Evolutionary conservation across 768 basidiomycete genomes (phyloP).

Genomic region (Russula sp.): DNA sequence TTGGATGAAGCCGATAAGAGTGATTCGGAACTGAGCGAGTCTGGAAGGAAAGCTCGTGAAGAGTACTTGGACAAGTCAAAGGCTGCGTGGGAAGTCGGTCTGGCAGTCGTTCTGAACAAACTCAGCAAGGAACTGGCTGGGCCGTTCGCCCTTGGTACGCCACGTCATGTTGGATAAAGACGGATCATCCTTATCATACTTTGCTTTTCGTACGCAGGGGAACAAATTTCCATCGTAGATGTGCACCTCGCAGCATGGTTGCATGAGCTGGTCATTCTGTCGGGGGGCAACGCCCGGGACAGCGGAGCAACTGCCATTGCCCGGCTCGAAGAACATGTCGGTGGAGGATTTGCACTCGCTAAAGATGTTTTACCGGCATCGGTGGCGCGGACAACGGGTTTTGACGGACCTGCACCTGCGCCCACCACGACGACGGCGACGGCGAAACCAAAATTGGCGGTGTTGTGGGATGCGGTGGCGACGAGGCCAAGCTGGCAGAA

Average conservation of each 20-base stretch:
- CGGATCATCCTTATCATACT: neutral
- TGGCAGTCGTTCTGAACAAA: slow-evolving; percentile 40
- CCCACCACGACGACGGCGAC: slow-evolving; percentile 15
- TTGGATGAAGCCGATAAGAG: slow-evolving; percentile 39
- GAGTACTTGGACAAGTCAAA: slow-evolving; percentile 46
- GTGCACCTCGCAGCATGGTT: slow-evolving; percentile 77
- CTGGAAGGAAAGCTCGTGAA: slow-evolving; percentile 34
- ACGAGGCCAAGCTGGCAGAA: slow-evolving; percentile 65
- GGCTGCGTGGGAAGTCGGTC: slow-evolving; percentile 44
- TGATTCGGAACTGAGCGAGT: slow-evolving; percentile 33
- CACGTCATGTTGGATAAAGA: neutral
- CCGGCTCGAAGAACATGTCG: slow-evolving; percentile 48
- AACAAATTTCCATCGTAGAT: slow-evolving; percentile 77
- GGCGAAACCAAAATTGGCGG: slow-evolving; percentile 36
- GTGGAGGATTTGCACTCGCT: slow-evolving; percentile 37
- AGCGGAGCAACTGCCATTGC: slow-evolving; percentile 43
- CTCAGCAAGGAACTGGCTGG: slow-evolving; percentile 55
- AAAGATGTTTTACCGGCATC: slow-evolving; percentile 18
- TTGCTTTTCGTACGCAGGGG: slow-evolving; percentile 42
- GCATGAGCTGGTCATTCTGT: slow-evolving; percentile 47
- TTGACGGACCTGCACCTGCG: neutral
- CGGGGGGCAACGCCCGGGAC: slow-evolving; percentile 45
- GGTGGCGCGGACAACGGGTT: slow-evolving; percentile 23
- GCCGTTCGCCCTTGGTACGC: slow-evolving; percentile 57
- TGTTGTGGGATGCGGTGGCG: slow-evolving; percentile 66